phyloP scores from a whole-genome alignment of 148 eudicot genomes.

The Amaranthus hypochondriacus region DNA sequence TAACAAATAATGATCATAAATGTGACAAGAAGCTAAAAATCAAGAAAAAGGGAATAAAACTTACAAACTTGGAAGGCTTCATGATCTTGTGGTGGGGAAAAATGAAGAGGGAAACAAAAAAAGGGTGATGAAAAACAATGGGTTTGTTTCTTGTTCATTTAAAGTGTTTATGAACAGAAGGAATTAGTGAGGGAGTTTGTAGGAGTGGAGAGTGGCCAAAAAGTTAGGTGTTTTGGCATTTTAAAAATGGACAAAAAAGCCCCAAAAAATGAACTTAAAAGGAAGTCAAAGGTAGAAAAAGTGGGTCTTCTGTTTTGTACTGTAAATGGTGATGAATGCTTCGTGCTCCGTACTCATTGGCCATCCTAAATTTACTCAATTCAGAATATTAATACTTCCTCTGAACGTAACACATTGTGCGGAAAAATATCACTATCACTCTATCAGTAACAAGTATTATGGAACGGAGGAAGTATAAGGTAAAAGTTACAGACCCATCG shows the following conservation, averaged over 20 bases:
- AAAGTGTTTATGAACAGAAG: not conserved
- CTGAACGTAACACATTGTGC: too few relatives aligned
- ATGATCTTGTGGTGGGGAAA: not conserved
- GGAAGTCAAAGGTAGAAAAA: not conserved
- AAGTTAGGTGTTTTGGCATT: slow-evolving; percentile 27
- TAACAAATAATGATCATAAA: not conserved
- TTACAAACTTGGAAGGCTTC: slow-evolving; percentile 34
- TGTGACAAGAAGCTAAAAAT: not conserved
- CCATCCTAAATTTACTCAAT: not conserved
- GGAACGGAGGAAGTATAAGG: too few relatives aligned
- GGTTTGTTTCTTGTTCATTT: not conserved
- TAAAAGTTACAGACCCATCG: too few relatives aligned
- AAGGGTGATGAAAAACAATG: not conserved
- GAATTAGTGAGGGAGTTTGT: not conserved
- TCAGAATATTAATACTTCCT: too few relatives aligned
- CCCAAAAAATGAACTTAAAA: not conserved
- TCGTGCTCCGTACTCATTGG: not conserved
- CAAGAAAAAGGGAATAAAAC: not conserved
- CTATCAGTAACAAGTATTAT: too few relatives aligned
- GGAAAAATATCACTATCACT: too few relatives aligned
- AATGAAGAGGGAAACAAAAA: not conserved
- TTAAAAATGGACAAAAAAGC: not conserved
- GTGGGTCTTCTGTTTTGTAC: not conserved
- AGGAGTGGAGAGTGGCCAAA: slow-evolving; percentile 17
- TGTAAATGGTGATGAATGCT: not conserved